A percentile compares a stretch with the other conserved stretches of the same genome.
Conservation (phyloP, 768 basidiomycete genomes). For the Candolleomyces eurysporus region DNA sequence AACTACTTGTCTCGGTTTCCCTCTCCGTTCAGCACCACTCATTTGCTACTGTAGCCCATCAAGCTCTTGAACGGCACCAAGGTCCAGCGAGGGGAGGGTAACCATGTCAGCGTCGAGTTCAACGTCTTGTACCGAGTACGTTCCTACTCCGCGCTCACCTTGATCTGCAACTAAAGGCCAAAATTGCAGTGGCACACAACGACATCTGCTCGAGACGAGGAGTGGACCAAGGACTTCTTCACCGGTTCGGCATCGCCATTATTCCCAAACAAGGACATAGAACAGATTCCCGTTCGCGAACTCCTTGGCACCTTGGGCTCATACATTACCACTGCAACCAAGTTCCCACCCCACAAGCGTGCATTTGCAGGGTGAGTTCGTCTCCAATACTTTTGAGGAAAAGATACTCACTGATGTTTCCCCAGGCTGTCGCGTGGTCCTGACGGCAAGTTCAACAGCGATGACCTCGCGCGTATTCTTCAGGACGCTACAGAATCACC, state of each 20-base stretch:
- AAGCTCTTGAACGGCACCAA: constrained; percentile 25
- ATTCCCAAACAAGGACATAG: constrained; percentile 31
- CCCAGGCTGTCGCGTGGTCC: constrained; percentile 42
- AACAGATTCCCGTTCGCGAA: not conserved
- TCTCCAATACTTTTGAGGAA: not conserved
- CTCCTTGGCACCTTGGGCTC: not conserved
- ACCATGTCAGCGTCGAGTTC: constrained; percentile 69
- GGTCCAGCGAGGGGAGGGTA: constrained; percentile 55
- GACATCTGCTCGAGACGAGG: constrained; percentile 43
- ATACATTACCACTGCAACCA: not conserved
- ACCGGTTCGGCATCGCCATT: constrained; percentile 14
- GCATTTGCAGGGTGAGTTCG: not conserved
- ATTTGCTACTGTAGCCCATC: constrained; percentile 28
- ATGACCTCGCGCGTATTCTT: constrained; percentile 46
- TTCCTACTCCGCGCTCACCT: not conserved
- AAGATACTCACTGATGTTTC: not conserved
- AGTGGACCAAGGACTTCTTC: constrained; percentile 52
- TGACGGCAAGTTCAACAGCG: constrained; percentile 51
- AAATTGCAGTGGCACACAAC: constrained; percentile 54
- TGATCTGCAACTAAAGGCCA: not conserved
- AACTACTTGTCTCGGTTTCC: not conserved
- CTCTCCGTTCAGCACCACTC: not conserved
- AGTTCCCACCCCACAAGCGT: not conserved
- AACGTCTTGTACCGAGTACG: constrained; percentile 46
- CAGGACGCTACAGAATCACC: constrained; percentile 43